Base-by-base conservation (phyloP, 1,284 basidiomycete species). In the Tylopilus sp. region DNA sequence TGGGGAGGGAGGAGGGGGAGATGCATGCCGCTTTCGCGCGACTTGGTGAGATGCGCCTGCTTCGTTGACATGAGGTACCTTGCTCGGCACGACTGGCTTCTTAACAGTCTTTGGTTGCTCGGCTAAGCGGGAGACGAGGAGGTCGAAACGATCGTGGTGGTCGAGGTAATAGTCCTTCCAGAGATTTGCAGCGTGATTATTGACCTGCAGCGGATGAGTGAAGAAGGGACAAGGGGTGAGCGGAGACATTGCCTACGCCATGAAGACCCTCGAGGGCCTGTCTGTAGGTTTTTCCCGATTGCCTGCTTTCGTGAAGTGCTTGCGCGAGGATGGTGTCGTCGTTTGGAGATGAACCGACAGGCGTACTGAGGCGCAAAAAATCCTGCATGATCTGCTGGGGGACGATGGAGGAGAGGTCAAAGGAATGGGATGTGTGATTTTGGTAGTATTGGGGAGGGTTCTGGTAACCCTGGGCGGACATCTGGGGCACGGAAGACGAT, bases 161-260 rank as follows among this genome's bases (percentile, higher is more conserved):
- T 88, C 86, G 17, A 88, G 75, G 58, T 84, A 88, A 61, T 87
- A 86, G 60, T 88, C 86, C 61, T 86, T 88, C 85, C 85, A 88
- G 24, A 84, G 57, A 54, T 70, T 72, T 19, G 74, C 70, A 17
- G 72, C 65, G 43, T 79, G 76, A n/a, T 75, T 74, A 42, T 78
- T 76, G 40, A 75, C 67, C 76, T 78, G 42, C 49, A 75, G 72
- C 31, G 37, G 15, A 26, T 60, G 3, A 57, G 51, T 5, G 48
- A 31, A 42, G 39, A 44, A 17, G 19, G 39, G 37, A 52, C 39
- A 39, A 26, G 20, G 43, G 37, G 25, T 15, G 43, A 33, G 42
- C 11, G 29, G 37, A 41, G 50, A 54, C 13, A 28, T 42, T 48
- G 51, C 74, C 46, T 48, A 77, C 77, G 13, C 73, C 75, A 47